Conservation (phyloP, 306 rosid genomes). For the Rubus parviflorus region DNA sequence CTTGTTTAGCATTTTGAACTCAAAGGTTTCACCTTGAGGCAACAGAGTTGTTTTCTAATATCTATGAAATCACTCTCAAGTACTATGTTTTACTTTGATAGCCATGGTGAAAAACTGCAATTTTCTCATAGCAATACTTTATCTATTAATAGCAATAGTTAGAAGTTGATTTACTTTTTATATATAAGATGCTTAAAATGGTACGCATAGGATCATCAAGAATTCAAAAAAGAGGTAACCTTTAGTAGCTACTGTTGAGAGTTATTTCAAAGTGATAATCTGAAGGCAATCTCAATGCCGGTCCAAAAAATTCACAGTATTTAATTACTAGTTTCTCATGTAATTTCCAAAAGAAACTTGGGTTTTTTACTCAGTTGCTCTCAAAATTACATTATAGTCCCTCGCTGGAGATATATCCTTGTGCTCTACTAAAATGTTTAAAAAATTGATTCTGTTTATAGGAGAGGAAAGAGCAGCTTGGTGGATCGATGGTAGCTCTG, state of each 20-base stretch:
- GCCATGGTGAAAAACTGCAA: not conserved
- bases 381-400: not conserved
- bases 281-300: not conserved
- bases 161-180: not conserved
- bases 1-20: not conserved
- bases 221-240: not conserved
- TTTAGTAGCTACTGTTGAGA: not conserved
- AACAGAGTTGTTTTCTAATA: not conserved
- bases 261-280: not conserved
- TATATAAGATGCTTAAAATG: not conserved
- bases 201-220: too few relatives aligned
- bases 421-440: slow-evolving; percentile 12
- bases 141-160: not conserved
- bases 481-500: slow-evolving; percentile 68
- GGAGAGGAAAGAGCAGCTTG: slow-evolving; percentile 84
- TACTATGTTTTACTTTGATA: not conserved
- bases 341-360: not conserved
- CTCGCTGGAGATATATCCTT: not conserved
- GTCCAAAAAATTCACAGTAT: not conserved
- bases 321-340: not conserved
- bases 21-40: not conserved
- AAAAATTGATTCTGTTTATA: slow-evolving; percentile 28
- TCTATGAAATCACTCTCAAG: not conserved
- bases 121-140: not conserved
- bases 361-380: not conserved